Evolutionary conservation across 148 eudicot species (phyloP), one percentile per base, ranked within the genome.

Genomic region (Cornus florida): DNA sequence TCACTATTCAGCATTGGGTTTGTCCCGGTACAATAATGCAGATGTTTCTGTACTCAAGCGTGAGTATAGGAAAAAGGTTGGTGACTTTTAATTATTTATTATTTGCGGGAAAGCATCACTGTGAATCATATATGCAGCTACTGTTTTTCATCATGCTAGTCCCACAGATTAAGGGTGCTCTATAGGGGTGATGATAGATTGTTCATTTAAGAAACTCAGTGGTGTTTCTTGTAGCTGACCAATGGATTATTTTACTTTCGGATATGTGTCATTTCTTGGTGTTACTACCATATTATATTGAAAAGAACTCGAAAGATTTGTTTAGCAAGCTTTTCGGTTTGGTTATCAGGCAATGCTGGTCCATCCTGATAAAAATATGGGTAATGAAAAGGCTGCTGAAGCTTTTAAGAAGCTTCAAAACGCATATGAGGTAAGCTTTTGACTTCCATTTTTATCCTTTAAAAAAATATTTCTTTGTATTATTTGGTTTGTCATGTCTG

Each of bases 291-390:
- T 12, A 53, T 53, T 53, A 43, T 53, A 53, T 53, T 2, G 17
- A 53, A 53, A 14, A 53, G 59, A 53, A 53, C 3, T 2, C 19
- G 59, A n/a, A 9, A 62, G 66, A 62, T n/a, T 20, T 62, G 66
- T 62, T 62, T 20, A 62, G 20, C 22, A 6, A 0, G 66, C 23
- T 64, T 81, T 59, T 38, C 5, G 38, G 48, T 75, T 71, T 80
- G 67, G 68, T 84, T 81, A 32, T 82, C 82, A 96, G 99, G 99
- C 99, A 76, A 96, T 96, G 99, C 89, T 96, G 75, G 99, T 96
- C 79, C 99, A 96, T 83, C 99, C 99, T 85, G 99, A 96, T 86
- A 96, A 96, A 86, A 96, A 96, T 85, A 96, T 96, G 99, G 99
- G 99, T 75, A 92, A 96, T 84, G 99, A 96, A 75, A 96, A 92